Percentiles rank a stretch among this genome's conserved stretches.
Conservation (phyloP, 1,139 yeast species). For the Debaryomycetaceae sp. region DNA sequence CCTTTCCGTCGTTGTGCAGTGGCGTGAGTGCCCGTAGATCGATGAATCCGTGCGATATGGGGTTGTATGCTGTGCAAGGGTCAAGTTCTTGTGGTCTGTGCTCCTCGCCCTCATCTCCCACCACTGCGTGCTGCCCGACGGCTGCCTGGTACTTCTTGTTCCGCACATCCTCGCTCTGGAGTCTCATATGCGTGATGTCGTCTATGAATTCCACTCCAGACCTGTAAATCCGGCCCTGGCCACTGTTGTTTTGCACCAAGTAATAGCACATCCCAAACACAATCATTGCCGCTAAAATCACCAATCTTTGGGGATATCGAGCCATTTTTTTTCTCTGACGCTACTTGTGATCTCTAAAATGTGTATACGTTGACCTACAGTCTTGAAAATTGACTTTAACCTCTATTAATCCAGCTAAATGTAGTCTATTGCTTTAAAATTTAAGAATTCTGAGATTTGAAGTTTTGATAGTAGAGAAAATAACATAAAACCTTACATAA, state of each 20-base stretch:
- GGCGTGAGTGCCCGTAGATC: constrained; percentile 53
- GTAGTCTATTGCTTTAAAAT: too few relatives aligned
- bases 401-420: too few relatives aligned
- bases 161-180: not conserved
- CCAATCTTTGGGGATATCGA: not conserved
- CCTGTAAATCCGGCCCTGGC: not conserved
- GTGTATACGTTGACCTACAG: too few relatives aligned
- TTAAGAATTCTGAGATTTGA: too few relatives aligned
- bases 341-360: too few relatives aligned
- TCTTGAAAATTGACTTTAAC: too few relatives aligned
- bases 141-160: not conserved
- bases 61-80: constrained; percentile 56
- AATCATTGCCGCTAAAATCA: not conserved
- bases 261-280: not conserved
- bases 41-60: constrained; percentile 51
- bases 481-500: not conserved
- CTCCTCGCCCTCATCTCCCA: constrained; percentile 2
- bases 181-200: not conserved
- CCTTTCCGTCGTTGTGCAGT: constrained; percentile 37
- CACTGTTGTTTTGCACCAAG: not conserved
- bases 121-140: not conserved
- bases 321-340: not conserved
- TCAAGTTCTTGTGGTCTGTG: constrained; percentile 16
- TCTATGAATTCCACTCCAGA: not conserved
- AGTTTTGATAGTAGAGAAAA: too few relatives aligned